A percentile compares a stretch with the other conserved stretches of the same genome.
These are phyloP conservation scores for Neohortaea acidophila DNA, from an alignment of 495 filamentous ascomycete genomes.

Conservation along the genomic window DNA sequence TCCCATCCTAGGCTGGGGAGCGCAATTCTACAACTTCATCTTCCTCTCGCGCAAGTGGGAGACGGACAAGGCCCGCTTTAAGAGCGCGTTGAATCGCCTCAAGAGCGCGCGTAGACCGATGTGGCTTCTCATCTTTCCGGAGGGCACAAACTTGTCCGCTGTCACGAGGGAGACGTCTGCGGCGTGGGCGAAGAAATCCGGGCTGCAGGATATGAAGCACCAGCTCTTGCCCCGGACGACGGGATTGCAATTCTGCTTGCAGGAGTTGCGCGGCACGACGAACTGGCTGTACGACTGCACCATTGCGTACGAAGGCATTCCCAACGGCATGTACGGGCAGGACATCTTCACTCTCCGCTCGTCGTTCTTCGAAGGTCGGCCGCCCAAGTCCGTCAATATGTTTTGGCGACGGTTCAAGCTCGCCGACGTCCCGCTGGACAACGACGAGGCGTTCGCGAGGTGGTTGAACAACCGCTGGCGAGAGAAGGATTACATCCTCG, in stretches of 20 bases:
- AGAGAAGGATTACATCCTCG: slow-evolving; percentile 31
- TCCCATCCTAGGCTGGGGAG: slow-evolving; percentile 29
- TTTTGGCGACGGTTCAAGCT: slow-evolving; percentile 29
- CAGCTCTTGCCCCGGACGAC: slow-evolving; percentile 29
- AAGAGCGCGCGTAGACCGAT: slow-evolving; percentile 27
- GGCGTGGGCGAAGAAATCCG: slow-evolving; percentile 27
- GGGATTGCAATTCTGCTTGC: slow-evolving; percentile 27
- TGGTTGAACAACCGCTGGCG: slow-evolving; percentile 30
- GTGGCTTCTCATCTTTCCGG: slow-evolving; percentile 32
- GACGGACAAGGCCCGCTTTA: slow-evolving; percentile 23
- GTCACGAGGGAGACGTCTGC: slow-evolving; percentile 24
- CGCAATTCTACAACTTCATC: slow-evolving; percentile 31
- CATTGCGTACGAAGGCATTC: slow-evolving; percentile 30
- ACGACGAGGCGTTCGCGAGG: slow-evolving; percentile 25
- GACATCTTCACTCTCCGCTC: slow-evolving; percentile 30
- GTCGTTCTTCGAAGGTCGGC: slow-evolving; percentile 30
- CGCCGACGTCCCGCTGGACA: slow-evolving; percentile 24
- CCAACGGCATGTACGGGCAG: slow-evolving; percentile 28
- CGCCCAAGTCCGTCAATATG: slow-evolving; percentile 32
- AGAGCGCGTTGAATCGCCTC: slow-evolving; percentile 23
- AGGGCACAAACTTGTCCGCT: slow-evolving; percentile 28
- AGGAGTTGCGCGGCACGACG: slow-evolving; percentile 25
- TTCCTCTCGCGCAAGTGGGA: slow-evolving; percentile 29
- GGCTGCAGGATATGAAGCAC: slow-evolving; percentile 29
- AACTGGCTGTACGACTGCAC: slow-evolving; percentile 32